phyloP scores from a whole-genome alignment of 2,329 filamentous ascomycete species.

The Colletotrichum noveboracense region DNA sequence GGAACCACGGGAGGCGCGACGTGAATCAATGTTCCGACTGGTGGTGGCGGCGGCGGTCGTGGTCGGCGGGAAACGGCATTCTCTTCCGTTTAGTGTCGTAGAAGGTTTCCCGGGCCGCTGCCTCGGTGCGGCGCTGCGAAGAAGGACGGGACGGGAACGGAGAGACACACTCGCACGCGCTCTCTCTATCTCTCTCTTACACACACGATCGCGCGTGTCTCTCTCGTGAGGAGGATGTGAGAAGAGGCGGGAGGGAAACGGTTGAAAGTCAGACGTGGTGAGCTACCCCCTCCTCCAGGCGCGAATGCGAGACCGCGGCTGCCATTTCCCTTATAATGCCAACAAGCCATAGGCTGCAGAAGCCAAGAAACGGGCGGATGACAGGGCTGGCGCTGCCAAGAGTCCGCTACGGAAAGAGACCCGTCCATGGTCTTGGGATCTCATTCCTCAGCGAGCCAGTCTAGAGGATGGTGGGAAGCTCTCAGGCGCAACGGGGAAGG shows the following conservation, averaged over 20 bases:
- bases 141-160: background rate
- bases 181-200: background rate
- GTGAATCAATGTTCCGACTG: conserved; percentile 1
- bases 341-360: background rate
- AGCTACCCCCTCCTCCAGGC: background rate
- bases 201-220: background rate
- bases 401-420: conserved; percentile 12
- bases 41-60: background rate
- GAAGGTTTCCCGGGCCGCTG: background rate
- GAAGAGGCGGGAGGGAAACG: background rate
- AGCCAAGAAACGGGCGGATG: conserved; percentile 15
- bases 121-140: background rate
- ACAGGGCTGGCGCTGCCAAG: conserved; percentile 20
- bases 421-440: conserved; percentile 11
- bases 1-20: background rate
- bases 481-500: background rate
- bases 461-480: background rate
- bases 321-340: conserved; percentile 18
- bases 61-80: conserved; percentile 9
- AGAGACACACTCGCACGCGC: background rate
- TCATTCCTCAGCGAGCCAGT: conserved; percentile 3
- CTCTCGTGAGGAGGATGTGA: background rate
- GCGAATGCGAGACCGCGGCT: conserved; percentile 4
- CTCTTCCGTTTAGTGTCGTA: background rate
- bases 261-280: background rate